These are phyloP conservation scores for Boletus tylopilopsis DNA, from an alignment of 768 basidiomycete genomes.

Conservation along the genomic window DNA sequence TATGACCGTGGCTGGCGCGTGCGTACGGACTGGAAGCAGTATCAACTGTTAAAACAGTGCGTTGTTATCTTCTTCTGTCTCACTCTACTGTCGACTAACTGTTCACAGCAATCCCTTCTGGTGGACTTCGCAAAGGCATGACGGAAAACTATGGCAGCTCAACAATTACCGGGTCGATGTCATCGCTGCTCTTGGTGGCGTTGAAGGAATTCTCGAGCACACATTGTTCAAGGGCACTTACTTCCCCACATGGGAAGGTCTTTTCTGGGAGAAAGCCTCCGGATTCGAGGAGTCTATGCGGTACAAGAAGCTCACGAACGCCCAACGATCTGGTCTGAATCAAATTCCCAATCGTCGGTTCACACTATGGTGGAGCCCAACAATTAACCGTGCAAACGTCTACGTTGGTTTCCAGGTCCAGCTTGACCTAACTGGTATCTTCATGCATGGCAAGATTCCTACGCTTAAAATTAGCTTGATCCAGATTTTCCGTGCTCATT, in stretches of 20 bases:
- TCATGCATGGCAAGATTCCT: slow-evolving; percentile 98
- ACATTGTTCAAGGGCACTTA: slow-evolving; percentile 97
- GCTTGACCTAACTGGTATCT: slow-evolving; percentile 94
- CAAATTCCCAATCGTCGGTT: slow-evolving; percentile 99
- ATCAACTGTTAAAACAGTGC: slow-evolving; percentile 87
- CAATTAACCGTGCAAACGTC: slow-evolving; percentile 98
- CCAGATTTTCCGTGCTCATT: slow-evolving; percentile 99
- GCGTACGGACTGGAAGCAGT: slow-evolving; percentile 97
- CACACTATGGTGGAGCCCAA: slow-evolving; percentile 99
- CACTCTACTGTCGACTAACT: slow-evolving; percentile 10
- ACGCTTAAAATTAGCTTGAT: slow-evolving; percentile 98
- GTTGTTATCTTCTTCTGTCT: slow-evolving; percentile 25
- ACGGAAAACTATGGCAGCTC: slow-evolving; percentile 94
- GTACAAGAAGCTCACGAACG: slow-evolving; percentile 96
- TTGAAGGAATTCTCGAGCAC: slow-evolving; percentile 95
- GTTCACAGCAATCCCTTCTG: slow-evolving; percentile 88
- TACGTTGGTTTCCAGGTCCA: slow-evolving; percentile 99
- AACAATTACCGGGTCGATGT: slow-evolving; percentile 99
- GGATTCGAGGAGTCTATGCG: slow-evolving; percentile 97
- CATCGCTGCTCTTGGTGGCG: slow-evolving; percentile 95
- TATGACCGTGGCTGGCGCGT: slow-evolving; percentile 99
- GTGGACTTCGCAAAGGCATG: slow-evolving; percentile 98
- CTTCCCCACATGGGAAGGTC: slow-evolving; percentile 97
- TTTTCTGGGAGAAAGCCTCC: slow-evolving; percentile 98
- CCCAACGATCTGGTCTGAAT: slow-evolving; percentile 95